Conservation (phyloP, 768 basidiomycete species). For the Chlorophyllum brunneum region DNA sequence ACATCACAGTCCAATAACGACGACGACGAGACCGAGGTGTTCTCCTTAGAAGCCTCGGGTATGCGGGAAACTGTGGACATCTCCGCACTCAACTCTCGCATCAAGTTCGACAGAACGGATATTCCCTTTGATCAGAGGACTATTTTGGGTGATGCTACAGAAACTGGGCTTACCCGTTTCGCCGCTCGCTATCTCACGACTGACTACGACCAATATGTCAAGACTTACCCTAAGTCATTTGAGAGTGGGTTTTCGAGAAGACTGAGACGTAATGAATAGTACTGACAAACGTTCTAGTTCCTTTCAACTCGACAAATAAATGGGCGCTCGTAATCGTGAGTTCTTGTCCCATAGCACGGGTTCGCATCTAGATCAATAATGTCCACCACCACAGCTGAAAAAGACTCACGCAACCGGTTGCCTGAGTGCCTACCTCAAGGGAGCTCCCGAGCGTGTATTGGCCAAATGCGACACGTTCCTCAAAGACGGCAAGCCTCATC, state of each 20-base stretch:
- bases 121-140: conserved; percentile 56
- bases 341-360: conserved; percentile 5
- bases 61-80: conserved; percentile 66
- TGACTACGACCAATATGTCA: conserved; percentile 52
- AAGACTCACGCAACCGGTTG: conserved; percentile 47
- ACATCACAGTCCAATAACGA: conserved; percentile 58
- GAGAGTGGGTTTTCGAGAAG: conserved; percentile 33
- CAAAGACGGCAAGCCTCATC: conserved; percentile 42
- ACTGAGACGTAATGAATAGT: not conserved
- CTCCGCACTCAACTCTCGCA: conserved; percentile 60
- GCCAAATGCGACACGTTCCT: conserved; percentile 60
- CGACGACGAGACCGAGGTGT: conserved; percentile 44
- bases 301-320: conserved; percentile 72
- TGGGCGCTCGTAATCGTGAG: conserved; percentile 68
- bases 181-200: conserved; percentile 48
- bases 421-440: conserved; percentile 59
- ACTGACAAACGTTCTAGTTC: conserved; percentile 32
- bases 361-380: not conserved
- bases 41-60: conserved; percentile 49
- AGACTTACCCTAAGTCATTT: conserved; percentile 55
- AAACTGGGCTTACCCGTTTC: conserved; percentile 68
- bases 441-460: conserved; percentile 66
- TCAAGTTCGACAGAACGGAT: conserved; percentile 66
- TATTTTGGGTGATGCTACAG: conserved; percentile 72
- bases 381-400: conserved; percentile 41